Evolutionary conservation across 140 eudicot species (phyloP), one percentile per base, ranked within the genome.

Genomic region (Oenanthe javanica): DNA sequence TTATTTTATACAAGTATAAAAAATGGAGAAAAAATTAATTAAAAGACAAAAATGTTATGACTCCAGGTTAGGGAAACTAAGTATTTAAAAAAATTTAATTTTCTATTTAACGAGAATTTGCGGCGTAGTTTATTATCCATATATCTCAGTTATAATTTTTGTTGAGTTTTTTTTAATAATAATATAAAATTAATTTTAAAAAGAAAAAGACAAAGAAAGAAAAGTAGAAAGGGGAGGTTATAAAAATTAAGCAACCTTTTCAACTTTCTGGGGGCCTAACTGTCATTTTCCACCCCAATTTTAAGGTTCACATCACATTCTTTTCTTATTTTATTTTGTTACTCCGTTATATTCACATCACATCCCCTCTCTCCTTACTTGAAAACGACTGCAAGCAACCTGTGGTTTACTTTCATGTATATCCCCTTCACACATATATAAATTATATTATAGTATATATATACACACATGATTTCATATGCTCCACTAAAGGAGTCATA

Each of bases 351-450:
- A n/a, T n/a, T n/a, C n/a, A n/a, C n/a, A n/a, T n/a, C n/a, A 38
- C 63, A 47, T 73, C 38, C 12, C 38, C 83, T 73, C 70, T 66
- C 74, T 46, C 80, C 79, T 48, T 42, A 66, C 67, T 77, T 81
- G 84, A 84, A 72, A 67, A 79, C 77, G 92, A 88, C 92, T 84
- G 90, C 88, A 84, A 88, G 88, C 90, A 86, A 84, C 92, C 85
- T 82, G 85, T 86, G 89, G 87, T 81, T 82, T 84, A 83, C 86
- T 85, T 85, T 73, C 74, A 49, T 78, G 51, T 43, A 59, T 47
- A 23, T 47, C 78, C 55, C 0, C 52, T 47, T 55, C 79, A 67
- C 79, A 83, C 75, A 78, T 47, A 49, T 69, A 46, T 21, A 40
- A 5, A 55, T 31, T 14, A 52, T 23, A 21, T 7, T 36, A 82